phyloP scores from a whole-genome alignment of 805 yeast species.

The Myxozyma nipponensis region DNA sequence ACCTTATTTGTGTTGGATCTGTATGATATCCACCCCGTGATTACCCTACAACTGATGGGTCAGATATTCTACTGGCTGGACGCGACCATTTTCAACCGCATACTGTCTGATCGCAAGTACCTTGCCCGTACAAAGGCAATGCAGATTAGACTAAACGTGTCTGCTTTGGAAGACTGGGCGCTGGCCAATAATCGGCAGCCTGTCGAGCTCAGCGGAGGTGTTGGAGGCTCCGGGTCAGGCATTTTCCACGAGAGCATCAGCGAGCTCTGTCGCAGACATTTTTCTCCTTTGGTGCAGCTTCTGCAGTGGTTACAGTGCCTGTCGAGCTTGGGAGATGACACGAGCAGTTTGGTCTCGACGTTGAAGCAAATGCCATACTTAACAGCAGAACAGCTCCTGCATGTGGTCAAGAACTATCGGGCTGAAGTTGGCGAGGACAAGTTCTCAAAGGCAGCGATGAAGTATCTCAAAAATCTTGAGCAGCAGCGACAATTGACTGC shows the following conservation, averaged over 20 bases:
- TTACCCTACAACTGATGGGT: constrained; percentile 74
- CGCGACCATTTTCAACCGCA: constrained; percentile 64
- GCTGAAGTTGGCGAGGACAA: constrained; percentile 79
- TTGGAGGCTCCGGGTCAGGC: constrained; percentile 17
- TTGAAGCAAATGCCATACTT: constrained; percentile 59
- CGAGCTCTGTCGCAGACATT: constrained; percentile 60
- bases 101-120: constrained; percentile 63
- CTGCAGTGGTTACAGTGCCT: constrained; percentile 89
- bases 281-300: constrained; percentile 70
- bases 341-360: constrained; percentile 40
- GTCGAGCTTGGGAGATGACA: constrained; percentile 58
- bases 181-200: constrained; percentile 60
- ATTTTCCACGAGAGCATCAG: constrained; percentile 25
- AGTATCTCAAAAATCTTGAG: constrained; percentile 41
- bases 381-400: constrained; percentile 65
- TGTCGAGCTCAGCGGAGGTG: constrained; percentile 31
- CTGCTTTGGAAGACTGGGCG: constrained; percentile 91
- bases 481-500: constrained; percentile 13
- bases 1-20: constrained; percentile 77
- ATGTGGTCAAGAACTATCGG: constrained; percentile 68
- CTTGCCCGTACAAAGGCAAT: constrained; percentile 79
- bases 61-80: constrained; percentile 77
- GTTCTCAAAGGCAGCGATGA: constrained; percentile 51
- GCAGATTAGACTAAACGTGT: constrained; percentile 81
- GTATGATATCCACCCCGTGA: constrained; percentile 72